Percentiles rank a stretch among this genome's conserved stretches.
phyloP scores from a whole-genome alignment of 805 yeast genomes.

The Saccharomycopsis sp. region DNA sequence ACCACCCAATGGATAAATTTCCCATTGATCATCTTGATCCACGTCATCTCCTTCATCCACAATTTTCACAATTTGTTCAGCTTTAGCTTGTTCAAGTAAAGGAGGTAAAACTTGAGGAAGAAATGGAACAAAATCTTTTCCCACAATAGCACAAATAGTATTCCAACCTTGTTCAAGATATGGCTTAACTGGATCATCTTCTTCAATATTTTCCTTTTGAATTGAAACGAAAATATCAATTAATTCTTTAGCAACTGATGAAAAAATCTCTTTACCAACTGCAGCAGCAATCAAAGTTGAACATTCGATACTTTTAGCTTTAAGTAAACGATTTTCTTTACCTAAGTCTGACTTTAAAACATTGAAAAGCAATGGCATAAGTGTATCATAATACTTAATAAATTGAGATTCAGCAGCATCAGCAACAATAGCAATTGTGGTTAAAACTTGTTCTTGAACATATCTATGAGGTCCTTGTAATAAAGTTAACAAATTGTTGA shows the following conservation, averaged over 20 bases:
- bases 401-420: conserved; percentile 90
- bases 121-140: conserved; percentile 76
- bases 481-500: conserved; percentile 62
- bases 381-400: conserved; percentile 83
- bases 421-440: conserved; percentile 94
- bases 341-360: conserved; percentile 75
- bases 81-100: conserved; percentile 74
- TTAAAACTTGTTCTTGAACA: conserved; percentile 94
- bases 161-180: conserved; percentile 96
- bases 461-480: conserved; percentile 81
- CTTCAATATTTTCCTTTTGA: conserved; percentile 45
- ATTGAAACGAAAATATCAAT: conserved; percentile 61
- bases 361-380: conserved; percentile 79
- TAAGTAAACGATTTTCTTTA: conserved; percentile 64
- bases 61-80: conserved; percentile 79
- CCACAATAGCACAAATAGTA: conserved; percentile 77
- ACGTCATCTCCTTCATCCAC: conserved; percentile 74
- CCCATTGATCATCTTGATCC: conserved; percentile 87
- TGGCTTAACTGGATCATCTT: conserved; percentile 83
- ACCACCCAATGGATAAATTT: conserved; percentile 82
- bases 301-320: conserved; percentile 94
- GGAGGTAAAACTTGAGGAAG: conserved; percentile 84
- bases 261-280: conserved; percentile 85
- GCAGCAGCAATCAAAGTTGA: conserved; percentile 90
- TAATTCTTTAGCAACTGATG: conserved; percentile 62